Base-by-base conservation (phyloP, 2,329 filamentous ascomycete genomes). In the Fusarium albosuccineum region DNA sequence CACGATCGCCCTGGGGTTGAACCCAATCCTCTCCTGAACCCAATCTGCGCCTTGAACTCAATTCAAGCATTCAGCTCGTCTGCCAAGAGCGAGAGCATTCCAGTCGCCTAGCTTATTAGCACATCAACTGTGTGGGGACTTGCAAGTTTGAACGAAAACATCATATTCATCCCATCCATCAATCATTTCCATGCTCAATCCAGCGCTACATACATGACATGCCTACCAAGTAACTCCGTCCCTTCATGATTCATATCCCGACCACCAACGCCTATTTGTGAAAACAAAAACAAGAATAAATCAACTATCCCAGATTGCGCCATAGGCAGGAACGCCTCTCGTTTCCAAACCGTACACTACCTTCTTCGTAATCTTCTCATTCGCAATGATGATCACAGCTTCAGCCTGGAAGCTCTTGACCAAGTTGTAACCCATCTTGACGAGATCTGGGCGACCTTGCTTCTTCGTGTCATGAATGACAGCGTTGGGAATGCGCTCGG, bases 371-470 rank as follows among this genome's bases (percentile, higher is more conserved):
- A 92, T 84, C 61, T 79, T 83, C 61, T 89, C 87, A 74, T 93
- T 93, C 44, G 88, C 89, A 70, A 94, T 89, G 60, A 93, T 86
- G 72, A 92, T 89, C 14, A 93, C 89, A 1, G 90, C 91, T 80
- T 93, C 91, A 1, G 89, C 79, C 11, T 81, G 77, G 72, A 86
- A 88, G 36, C 85, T 82, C 50, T 88, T 80, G 5, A 81, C 81
- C 27, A 90, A 70, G 74, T 92, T 84, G 74, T 81, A 84, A 4
- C 79, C 78, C 76, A 82, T 82, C 51, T 76, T 75, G 17, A 82
- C 80, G 13, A 86, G 73, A 62, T 92, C 86, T 1, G 88, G 84
- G n/a, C 90, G 82, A 0, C 89, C 89, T 14, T 81, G 80, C 46
- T 78, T 76, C 55, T 83, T 82, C 3, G 90, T 92, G 75, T 93